These are phyloP conservation scores for Lepidium didymum DNA, from an alignment of 345 rosid genomes.

Conservation along the genomic window DNA sequence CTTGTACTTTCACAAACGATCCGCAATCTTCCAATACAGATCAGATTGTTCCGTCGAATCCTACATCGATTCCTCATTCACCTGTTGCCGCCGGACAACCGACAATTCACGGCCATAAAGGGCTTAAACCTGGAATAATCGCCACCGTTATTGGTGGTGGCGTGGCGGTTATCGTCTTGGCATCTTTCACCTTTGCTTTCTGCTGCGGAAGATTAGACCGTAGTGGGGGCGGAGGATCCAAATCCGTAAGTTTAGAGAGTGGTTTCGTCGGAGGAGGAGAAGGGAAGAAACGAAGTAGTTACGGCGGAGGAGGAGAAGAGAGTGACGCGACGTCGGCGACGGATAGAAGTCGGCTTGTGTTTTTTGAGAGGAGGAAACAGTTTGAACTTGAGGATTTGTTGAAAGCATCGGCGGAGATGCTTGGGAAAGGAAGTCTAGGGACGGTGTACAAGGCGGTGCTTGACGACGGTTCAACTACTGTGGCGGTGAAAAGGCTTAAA, in stretches of 20 bases:
- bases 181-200: conserved; percentile 58
- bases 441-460: conserved; percentile 91
- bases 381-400: conserved; percentile 84
- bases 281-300: conserved; percentile 35
- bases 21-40: conserved; percentile 35
- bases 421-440: conserved; percentile 89
- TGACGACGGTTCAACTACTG: conserved; percentile 58
- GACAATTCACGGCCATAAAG: conserved; percentile 21
- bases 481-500: conserved; percentile 88
- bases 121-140: conserved; percentile 51
- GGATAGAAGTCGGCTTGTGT: conserved; percentile 68
- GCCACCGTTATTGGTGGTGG: conserved; percentile 63
- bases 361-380: conserved; percentile 65
- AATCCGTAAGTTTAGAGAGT: conserved; percentile 34
- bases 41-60: conserved; percentile 69
- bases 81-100: conserved; percentile 16
- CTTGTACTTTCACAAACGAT: conserved; percentile 44
- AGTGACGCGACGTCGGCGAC: conserved; percentile 75
- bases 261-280: conserved; percentile 58
- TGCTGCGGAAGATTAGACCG: conserved; percentile 51
- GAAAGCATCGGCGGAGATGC: conserved; percentile 94
- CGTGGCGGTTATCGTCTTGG: conserved; percentile 45
- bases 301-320: conserved; percentile 42
- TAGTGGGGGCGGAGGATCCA: conserved; percentile 28
- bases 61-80: conserved; percentile 57